Conservation (phyloP, 2,329 filamentous ascomycete species). For the Cordyceps cicadae region DNA sequence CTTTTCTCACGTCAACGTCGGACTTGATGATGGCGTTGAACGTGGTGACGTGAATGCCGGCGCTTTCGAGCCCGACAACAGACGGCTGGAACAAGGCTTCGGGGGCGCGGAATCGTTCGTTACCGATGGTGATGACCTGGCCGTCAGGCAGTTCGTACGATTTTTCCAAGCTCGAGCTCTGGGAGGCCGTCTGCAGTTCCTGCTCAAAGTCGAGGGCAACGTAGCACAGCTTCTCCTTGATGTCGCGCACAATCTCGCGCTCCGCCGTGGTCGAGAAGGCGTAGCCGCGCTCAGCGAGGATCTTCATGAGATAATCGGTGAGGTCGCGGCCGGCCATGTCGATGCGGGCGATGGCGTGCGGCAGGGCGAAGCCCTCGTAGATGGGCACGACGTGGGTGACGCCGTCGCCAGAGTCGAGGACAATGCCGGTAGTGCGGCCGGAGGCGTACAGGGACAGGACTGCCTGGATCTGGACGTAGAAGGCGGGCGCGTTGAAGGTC, state of each 20-base stretch:
- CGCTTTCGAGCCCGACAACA: slow-evolving; percentile 94
- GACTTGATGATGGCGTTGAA: slow-evolving; percentile 99
- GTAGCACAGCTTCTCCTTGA: slow-evolving; percentile 99
- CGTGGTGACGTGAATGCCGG: slow-evolving; percentile 98
- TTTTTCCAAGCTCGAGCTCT: slow-evolving; percentile 99
- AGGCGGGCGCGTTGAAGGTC: slow-evolving; percentile 99
- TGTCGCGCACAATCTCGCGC: slow-evolving; percentile 99
- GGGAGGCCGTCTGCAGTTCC: slow-evolving; percentile 99
- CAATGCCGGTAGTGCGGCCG: slow-evolving; percentile 99
- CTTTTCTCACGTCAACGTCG: slow-evolving; percentile 99
- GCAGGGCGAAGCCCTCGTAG: slow-evolving; percentile 99
- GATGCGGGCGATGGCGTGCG: slow-evolving; percentile 99
- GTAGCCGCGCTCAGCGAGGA: slow-evolving; percentile 97
- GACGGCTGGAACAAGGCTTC: slow-evolving; percentile 99
- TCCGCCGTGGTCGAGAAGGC: slow-evolving; percentile 99
- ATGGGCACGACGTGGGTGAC: slow-evolving; percentile 99
- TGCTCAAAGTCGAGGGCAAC: slow-evolving; percentile 99
- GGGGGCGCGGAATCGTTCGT: slow-evolving; percentile 99
- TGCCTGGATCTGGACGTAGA: slow-evolving; percentile 99
- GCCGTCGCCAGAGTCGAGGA: slow-evolving; percentile 99
- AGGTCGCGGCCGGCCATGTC: slow-evolving; percentile 99
- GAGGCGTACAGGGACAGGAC: slow-evolving; percentile 98
- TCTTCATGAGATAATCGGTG: slow-evolving; percentile 99
- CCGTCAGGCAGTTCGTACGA: slow-evolving; percentile 99
- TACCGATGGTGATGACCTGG: slow-evolving; percentile 99